Evolutionary conservation across 305 asterid species (phyloP).

Genomic region (Fraxinus baroniana): DNA sequence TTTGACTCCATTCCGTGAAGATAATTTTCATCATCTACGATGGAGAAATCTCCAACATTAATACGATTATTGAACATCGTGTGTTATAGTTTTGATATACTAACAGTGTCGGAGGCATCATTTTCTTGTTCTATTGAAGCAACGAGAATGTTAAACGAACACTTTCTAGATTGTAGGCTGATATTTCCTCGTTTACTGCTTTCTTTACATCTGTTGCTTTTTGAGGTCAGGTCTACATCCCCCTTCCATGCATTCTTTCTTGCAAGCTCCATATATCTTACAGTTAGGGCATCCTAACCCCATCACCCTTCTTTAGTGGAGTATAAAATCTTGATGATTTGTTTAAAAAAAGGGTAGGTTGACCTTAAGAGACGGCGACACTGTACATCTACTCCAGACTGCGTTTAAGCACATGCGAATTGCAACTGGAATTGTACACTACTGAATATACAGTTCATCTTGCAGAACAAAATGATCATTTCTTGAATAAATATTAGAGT

Average conservation of each 20-base stretch:
- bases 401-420: background rate
- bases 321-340: background rate
- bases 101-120: background rate
- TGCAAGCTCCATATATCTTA: background rate
- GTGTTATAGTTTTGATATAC: background rate
- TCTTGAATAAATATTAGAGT: background rate
- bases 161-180: background rate
- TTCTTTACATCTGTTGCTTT: background rate
- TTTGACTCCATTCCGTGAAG: background rate
- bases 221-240: background rate
- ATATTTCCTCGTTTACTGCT: background rate
- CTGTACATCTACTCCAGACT: background rate
- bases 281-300: background rate
- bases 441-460: background rate
- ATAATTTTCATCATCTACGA: background rate
- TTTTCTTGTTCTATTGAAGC: background rate
- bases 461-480: background rate
- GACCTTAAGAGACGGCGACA: background rate
- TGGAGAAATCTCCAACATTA: background rate
- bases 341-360: background rate
- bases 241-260: background rate
- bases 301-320: background rate
- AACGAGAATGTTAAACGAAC: background rate
- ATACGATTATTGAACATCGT: background rate
- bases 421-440: background rate